Base-by-base conservation (phyloP, 2,329 filamentous ascomycete species). In the Clathrospora elynae region DNA sequence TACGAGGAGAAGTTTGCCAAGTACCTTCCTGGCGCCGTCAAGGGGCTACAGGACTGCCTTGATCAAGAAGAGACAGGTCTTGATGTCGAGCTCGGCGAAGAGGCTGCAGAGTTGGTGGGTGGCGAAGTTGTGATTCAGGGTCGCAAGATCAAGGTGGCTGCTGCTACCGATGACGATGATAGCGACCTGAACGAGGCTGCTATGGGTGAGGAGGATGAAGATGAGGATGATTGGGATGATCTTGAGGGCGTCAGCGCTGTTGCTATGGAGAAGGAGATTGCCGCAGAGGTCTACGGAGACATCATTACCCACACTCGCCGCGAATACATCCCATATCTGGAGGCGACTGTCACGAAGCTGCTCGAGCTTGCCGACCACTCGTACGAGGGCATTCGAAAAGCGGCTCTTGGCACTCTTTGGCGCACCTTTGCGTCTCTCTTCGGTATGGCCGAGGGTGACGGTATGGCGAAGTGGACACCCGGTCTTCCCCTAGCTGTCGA, bases 211-310 rank as follows among this genome's bases (percentile, higher is more conserved):
- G n/a, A 86, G 10, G 82, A 84, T 3, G 87, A 90, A 28, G 87
- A 90, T 34, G 87, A 92, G 29, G 88, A 90, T 45, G 88, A 90
- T 49, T 90, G 88, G 81, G 87, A 90, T 59, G 88, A 90, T 59
- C 78, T 95, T 33, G 85, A 84, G 44, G 89, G 89, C 35, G 88
- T 95, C 50, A 95, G 90, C 17, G 90, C 90, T 38, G 83, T 96
- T 41, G 90, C 92, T 16, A 82, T 96, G 61, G 93, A 97, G 79
- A 96, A 97, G 75, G 93, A 99, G 73, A 95, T 97, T 60, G 92
- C 93, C 24, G 84, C 96, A 30, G 93, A 99, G 71, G 91, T 96
- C 5, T 81, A 96, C 23, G 93, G 91, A 53, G 93, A 99, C 66
- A 84, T 99, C 50, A 86, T 97, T 62, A 86, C 88, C 32, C 86